These are phyloP conservation scores for Nymphaea thermarum DNA, from an alignment of 164 flowering plant species.

Conservation along the genomic window DNA sequence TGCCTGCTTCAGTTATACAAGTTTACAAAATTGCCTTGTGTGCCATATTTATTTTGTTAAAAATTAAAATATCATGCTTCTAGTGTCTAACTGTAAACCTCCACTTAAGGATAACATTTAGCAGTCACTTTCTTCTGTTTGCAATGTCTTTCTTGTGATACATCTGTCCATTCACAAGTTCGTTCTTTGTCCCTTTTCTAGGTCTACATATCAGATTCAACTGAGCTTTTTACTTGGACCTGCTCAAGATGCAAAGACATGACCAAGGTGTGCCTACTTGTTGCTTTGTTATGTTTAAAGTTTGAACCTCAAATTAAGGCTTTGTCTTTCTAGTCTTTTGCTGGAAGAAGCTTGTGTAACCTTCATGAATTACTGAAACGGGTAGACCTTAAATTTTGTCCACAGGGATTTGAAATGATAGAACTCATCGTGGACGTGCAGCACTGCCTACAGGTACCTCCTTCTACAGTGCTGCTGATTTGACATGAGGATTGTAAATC, in stretches of 20 bases:
- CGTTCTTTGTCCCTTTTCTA: slow-evolving; percentile 19
- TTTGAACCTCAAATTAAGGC: not conserved
- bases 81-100: too few relatives aligned
- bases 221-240: slow-evolving; percentile 90
- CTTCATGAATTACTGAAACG: not conserved
- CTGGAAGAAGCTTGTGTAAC: not conserved
- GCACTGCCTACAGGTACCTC: slow-evolving; percentile 81
- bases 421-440: slow-evolving; percentile 89
- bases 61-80: not conserved
- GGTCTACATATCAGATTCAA: slow-evolving; percentile 91
- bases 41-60: not conserved
- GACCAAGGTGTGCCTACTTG: slow-evolving; percentile 45
- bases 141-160: not conserved
- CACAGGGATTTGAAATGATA: slow-evolving; percentile 84
- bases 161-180: not conserved
- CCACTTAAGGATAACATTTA: too few relatives aligned
- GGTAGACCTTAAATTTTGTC: not conserved
- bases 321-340: not conserved
- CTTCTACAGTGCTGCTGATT: too few relatives aligned
- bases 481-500: too few relatives aligned
- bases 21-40: too few relatives aligned
- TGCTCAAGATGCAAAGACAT: slow-evolving; percentile 73
- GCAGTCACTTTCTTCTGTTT: too few relatives aligned
- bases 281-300: not conserved
- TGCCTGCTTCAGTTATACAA: not conserved